phyloP scores from a whole-genome alignment of 2,329 filamentous ascomycete genomes.

The Aureobasidium sp. region DNA sequence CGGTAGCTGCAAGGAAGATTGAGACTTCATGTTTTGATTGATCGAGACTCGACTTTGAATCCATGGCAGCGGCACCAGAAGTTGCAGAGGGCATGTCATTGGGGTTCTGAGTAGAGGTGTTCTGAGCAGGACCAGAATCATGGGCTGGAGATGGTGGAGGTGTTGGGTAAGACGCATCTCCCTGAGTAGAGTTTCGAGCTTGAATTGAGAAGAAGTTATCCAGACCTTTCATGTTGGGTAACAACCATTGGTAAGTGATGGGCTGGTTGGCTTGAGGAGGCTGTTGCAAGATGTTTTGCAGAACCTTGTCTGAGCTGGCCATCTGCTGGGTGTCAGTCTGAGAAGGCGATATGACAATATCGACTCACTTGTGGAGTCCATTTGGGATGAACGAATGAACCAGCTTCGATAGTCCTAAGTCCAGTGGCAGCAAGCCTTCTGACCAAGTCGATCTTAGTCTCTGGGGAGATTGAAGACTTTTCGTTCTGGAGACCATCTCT shows the following conservation, averaged over 20 bases:
- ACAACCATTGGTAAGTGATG: conserved; percentile 72
- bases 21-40: conserved; percentile 53
- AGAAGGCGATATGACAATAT: not conserved
- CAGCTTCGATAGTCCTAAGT: conserved; percentile 67
- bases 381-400: conserved; percentile 76
- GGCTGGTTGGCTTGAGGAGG: conserved; percentile 48
- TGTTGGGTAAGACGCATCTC: conserved; percentile 40
- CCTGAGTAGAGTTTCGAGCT: conserved; percentile 38
- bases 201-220: conserved; percentile 53
- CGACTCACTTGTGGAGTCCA: conserved; percentile 67
- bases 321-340: conserved; percentile 47
- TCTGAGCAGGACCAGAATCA: conserved; percentile 34
- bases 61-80: conserved; percentile 31
- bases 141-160: conserved; percentile 33
- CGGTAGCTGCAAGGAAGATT: conserved; percentile 76
- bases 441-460: conserved; percentile 71
- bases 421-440: conserved; percentile 62
- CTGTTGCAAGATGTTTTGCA: conserved; percentile 58
- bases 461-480: conserved; percentile 60
- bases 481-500: conserved; percentile 86
- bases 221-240: conserved; percentile 69
- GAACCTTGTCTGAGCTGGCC: conserved; percentile 69
- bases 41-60: conserved; percentile 55
- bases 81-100: conserved; percentile 35
- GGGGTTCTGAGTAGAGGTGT: conserved; percentile 37